Evolutionary conservation across 2,329 filamentous ascomycete species (phyloP), one percentile per base, ranked within the genome.

Genomic region (Microcyclosporella mali): DNA sequence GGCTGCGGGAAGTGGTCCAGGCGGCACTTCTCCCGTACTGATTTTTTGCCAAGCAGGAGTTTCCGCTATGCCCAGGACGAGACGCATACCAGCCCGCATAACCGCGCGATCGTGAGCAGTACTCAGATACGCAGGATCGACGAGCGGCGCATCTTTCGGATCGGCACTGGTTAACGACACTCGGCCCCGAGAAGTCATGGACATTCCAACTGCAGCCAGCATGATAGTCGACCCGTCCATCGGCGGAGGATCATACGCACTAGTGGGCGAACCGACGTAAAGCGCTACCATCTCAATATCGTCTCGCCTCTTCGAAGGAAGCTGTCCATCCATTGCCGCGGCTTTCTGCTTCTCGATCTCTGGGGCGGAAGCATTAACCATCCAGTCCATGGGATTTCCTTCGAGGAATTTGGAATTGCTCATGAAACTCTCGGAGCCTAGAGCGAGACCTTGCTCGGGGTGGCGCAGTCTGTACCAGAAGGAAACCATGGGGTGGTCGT

Each of bases 361-460:
- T 6, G 32, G 16, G 7, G 31, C 11, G 2, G 21, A 27, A 10
- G 12, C 18, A 11, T 37, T 37, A 12, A 29, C 16, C 10, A 41
- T 33, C 38, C 33, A 46, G 29, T 45, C 43, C 37, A 41, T 33
- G 7, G 33, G 38, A 18, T 45, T 45, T 14, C 38, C 43, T 33
- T 37, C 38, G 30, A 41, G 25, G 8, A n/a, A 27, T 18, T 41
- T 33, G 7, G 43, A 33, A 16, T 37, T 41, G 2, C 27, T 25
- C 18, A 41, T 41, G 38, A 46, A 46, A 10, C 41, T 38, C 11
- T 36, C 6, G 18, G 18, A 28, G 18, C 43, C 43, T 4, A 46
- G 4, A 10, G 38, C 43, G 6, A 38, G 37, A 16, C 38, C 33
- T 56, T 53, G 16, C 51, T 45, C 36, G 56, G 58, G 32, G 66